Evolutionary conservation across 73 alveolate genomes (phyloP).

Genomic region (Blepharisma stoltei): DNA sequence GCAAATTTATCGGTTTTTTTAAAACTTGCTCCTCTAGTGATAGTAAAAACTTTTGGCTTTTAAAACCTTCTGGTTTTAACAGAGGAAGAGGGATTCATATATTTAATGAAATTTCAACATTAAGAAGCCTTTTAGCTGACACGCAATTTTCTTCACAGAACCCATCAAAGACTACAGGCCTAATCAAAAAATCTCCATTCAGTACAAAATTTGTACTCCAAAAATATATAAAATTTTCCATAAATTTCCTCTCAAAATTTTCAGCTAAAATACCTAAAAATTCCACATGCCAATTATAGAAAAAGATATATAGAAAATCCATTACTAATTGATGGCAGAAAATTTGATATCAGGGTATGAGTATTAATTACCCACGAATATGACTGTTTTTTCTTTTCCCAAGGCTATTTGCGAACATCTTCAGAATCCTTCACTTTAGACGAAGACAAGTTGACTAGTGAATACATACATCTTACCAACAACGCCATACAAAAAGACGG

Average conservation of each 20-base stretch:
- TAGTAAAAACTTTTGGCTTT: conserved; percentile 92
- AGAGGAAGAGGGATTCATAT: conserved; percentile 96
- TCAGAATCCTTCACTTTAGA: conserved; percentile 85
- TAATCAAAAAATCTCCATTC: not conserved
- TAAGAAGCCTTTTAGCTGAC: conserved; percentile 46
- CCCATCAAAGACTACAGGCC: no score
- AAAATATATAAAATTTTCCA: no score
- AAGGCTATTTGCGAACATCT: conserved; percentile 92
- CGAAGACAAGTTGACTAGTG: conserved; percentile 75
- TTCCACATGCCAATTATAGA: no score
- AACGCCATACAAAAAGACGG: conserved; percentile 92
- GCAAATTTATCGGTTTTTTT: conserved; percentile 39
- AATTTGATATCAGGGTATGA: conserved; percentile 96
- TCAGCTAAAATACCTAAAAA: no score
- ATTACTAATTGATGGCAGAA: conserved; percentile 74
- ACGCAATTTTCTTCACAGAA: conserved; percentile 35
- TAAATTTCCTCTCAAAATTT: no score
- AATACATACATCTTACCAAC: conserved; percentile 91
- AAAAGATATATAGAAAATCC: conserved; percentile 99
- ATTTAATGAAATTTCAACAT: conserved; percentile 78
- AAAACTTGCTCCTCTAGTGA: conserved; percentile 55
- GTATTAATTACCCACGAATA: conserved; percentile 80
- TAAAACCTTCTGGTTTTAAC: conserved; percentile 95
- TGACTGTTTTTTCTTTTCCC: conserved; percentile 84
- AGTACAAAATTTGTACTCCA: conserved; percentile 61